Evolutionary conservation across 805 yeast species (phyloP).

Genomic region (Cyberlindnera maritima): DNA sequence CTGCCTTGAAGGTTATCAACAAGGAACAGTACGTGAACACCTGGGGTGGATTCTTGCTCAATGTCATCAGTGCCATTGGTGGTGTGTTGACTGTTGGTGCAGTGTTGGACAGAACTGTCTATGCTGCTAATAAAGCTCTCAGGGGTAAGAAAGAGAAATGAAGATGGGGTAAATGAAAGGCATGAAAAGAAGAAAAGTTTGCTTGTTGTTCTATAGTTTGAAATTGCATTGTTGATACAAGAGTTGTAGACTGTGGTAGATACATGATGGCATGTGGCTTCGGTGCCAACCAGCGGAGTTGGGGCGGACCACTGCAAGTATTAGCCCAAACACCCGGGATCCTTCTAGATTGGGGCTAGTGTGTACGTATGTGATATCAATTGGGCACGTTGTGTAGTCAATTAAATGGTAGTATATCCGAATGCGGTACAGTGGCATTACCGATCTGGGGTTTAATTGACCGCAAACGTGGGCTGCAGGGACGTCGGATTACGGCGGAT

Average conservation of each 20-base stretch:
- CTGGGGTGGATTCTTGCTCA: conserved; percentile 79
- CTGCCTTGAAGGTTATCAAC: conserved; percentile 89
- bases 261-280: too few species aligned
- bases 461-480: too few species aligned
- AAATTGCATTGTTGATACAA: neutral
- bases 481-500: too few species aligned
- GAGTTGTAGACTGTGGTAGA: neutral
- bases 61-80: conserved; percentile 85
- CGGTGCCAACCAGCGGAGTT: neutral
- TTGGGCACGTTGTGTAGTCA: too few species aligned
- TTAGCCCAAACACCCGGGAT: too few species aligned
- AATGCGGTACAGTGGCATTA: too few species aligned
- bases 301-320: neutral
- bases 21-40: conserved; percentile 64
- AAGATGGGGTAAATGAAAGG: neutral
- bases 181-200: neutral
- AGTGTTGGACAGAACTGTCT: conserved; percentile 79
- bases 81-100: conserved; percentile 94
- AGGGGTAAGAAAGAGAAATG: conserved; percentile 58
- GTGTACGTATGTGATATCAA: too few species aligned
- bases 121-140: conserved; percentile 81
- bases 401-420: too few species aligned
- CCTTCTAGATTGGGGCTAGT: too few species aligned
- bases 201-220: neutral
- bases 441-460: too few species aligned